Evolutionary conservation across 805 yeast genomes (phyloP), one percentile per base, ranked within the genome.

Genomic region (Maudiozyma bulderi): DNA sequence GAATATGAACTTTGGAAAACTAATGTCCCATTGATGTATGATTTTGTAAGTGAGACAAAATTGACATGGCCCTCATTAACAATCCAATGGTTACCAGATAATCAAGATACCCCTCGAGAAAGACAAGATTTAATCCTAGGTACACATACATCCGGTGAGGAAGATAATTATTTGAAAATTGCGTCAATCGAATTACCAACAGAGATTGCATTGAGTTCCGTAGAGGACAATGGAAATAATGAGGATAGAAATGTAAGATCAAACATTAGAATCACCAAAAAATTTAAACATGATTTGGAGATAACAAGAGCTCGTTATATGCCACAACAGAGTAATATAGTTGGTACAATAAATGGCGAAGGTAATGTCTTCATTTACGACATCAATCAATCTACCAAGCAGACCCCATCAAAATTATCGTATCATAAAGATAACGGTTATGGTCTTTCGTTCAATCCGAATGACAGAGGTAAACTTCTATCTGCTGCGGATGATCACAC

Each of bases 41-140:
- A 85, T 57, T 85, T 82, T 61, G 87, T 86, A 33, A 79, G 84
- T 45, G 93, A 86, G 59, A 83, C 91, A 0, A 86, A 84, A 2
- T 67, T 86, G 43, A 77, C 82, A 10, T 86, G 95, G 95, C 95
- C 95, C 1, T 81, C 90, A 2, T 70, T 86, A 45, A 82, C 91
- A 1, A 74, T 84, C 5, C 86, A 86, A 64, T 86, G 93, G 90
- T 63, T 83, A 7, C 90, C 89, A 32, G 55, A 52, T 3, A 31
- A 45, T 48, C 31, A 43, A 33, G 51, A 48, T 2, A 33, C 47
- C 6, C 67, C 72, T 10, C 72, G 73, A 29, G 33, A 40, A 15
- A 40, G 13, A 13, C 75, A 84, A 53, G 74, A 77, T 47, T 56
- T 86, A 49, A 57, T 85, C 8, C 60, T 85, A 20, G 88, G 90